These are phyloP conservation scores for Vickermania ingenoplastis DNA, from an alignment of 208 protist genomes.

Conservation along the genomic window DNA sequence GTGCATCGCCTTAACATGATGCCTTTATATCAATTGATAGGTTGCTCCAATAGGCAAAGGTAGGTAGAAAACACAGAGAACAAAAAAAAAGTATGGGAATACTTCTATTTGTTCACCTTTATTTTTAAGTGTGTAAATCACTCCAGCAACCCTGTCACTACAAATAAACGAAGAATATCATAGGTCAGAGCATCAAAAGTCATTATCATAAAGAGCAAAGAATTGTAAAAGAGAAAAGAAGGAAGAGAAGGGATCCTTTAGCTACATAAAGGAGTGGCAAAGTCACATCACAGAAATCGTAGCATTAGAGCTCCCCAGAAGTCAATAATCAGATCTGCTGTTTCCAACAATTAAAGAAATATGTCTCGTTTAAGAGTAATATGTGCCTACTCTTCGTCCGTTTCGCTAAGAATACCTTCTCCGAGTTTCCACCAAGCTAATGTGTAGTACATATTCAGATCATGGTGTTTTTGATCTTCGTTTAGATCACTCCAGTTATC, in stretches of 20 bases:
- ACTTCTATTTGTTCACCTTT: too few relatives aligned
- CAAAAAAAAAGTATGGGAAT: constrained; percentile 9
- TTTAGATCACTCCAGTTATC: constrained; percentile 86
- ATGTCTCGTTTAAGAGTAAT: background rate
- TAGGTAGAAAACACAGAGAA: constrained; percentile 7
- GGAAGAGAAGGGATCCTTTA: too few relatives aligned
- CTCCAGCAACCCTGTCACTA: too few relatives aligned
- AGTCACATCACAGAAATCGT: too few relatives aligned
- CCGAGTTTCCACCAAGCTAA: constrained; percentile 87
- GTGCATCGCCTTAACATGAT: constrained; percentile 43
- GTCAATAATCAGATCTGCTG: background rate
- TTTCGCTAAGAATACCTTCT: constrained; percentile 80
- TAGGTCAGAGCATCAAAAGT: too few relatives aligned
- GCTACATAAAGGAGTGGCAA: too few relatives aligned
- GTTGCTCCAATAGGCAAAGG: constrained; percentile 5
- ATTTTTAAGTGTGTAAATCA: too few relatives aligned
- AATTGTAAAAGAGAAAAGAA: too few relatives aligned
- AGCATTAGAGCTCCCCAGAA: too few relatives aligned
- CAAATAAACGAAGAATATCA: too few relatives aligned
- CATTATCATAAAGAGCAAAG: too few relatives aligned
- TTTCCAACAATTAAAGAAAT: constrained; percentile 2
- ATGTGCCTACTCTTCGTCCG: constrained; percentile 55
- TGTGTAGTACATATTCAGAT: constrained; percentile 88
- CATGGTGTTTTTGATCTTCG: constrained; percentile 73
- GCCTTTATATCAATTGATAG: constrained; percentile 7